These are phyloP conservation scores for Annulohypoxylon stygium DNA, from an alignment of 495 filamentous ascomycete species.

Conservation along the genomic window DNA sequence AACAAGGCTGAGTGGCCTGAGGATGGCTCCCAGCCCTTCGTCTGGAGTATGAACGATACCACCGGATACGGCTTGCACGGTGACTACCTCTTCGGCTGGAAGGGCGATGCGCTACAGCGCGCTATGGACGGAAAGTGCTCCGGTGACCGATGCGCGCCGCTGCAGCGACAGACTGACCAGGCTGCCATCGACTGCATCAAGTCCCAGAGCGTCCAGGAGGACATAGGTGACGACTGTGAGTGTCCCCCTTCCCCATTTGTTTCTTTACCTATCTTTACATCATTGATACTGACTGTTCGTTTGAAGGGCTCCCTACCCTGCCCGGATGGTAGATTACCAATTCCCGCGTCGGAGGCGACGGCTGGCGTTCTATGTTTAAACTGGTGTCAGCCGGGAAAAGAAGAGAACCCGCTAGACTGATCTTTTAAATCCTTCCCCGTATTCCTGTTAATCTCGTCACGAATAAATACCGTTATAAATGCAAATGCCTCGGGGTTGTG, in stretches of 20 bases:
- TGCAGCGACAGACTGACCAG: conserved; percentile 53
- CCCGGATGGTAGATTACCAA: conserved; percentile 39
- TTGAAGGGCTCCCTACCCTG: conserved; percentile 41
- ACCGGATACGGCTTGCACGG: conserved; percentile 63
- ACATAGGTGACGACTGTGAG: conserved; percentile 52
- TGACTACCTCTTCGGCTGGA: conserved; percentile 68
- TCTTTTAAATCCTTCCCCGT: conserved; percentile 15
- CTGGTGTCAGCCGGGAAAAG: background rate
- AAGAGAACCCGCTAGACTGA: conserved; percentile 22
- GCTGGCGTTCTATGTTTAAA: conserved; percentile 14
- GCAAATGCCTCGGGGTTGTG: background rate
- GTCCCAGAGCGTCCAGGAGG: conserved; percentile 52
- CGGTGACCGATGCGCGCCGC: conserved; percentile 56
- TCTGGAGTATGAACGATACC: conserved; percentile 65
- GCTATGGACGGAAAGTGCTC: conserved; percentile 64
- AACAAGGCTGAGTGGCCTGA: conserved; percentile 59
- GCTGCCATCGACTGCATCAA: conserved; percentile 55
- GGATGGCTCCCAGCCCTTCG: conserved; percentile 58
- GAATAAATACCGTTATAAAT: conserved; percentile 18
- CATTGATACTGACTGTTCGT: conserved; percentile 26
- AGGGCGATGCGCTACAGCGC: conserved; percentile 61
- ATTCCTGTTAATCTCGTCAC: conserved; percentile 4
- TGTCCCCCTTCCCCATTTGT: background rate
- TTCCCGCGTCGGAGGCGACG: background rate
- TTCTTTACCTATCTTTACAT: background rate